Evolutionary conservation across 345 rosid genomes (phyloP).

Genomic region (Sisymbrium altissimum): DNA sequence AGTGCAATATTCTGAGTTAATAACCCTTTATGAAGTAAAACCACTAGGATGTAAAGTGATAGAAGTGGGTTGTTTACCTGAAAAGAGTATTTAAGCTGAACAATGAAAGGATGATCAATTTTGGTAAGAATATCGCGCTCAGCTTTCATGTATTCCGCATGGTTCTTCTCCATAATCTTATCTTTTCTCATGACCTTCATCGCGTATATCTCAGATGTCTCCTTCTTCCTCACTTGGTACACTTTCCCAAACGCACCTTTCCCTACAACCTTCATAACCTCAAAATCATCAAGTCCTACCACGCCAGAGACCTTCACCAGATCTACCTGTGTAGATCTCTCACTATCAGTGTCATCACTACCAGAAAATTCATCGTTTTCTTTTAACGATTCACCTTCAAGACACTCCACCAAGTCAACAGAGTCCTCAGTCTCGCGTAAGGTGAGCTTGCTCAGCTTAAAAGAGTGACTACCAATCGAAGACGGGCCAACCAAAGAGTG

Average conservation of each 20-base stretch:
- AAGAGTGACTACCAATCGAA: conserved; percentile 51
- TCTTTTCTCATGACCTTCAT: conserved; percentile 99
- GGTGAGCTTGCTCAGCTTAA: conserved; percentile 63
- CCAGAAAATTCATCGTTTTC: conserved; percentile 38
- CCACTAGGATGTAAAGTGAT: not conserved
- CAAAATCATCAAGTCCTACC: conserved; percentile 81
- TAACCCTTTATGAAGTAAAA: not conserved
- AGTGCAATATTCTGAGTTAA: not conserved
- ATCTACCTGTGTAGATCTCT: conserved; percentile 21
- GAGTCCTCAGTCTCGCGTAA: conserved; percentile 51
- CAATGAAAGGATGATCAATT: conserved; percentile 89
- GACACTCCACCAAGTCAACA: conserved; percentile 43
- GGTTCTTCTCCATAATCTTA: conserved; percentile 86
- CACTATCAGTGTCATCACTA: conserved; percentile 34
- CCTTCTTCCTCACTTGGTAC: conserved; percentile 79
- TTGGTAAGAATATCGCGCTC: conserved; percentile 88
- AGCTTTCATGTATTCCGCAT: conserved; percentile 90
- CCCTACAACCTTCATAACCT: conserved; percentile 87
- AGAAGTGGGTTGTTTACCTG: conserved; percentile 45
- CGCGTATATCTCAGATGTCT: conserved; percentile 80
- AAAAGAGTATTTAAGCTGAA: conserved; percentile 83
- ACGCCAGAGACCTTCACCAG: conserved; percentile 26
- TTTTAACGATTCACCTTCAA: conserved; percentile 30
- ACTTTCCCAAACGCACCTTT: conserved; percentile 98
- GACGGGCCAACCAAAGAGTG: conserved; percentile 94